Percentiles rank a stretch among this genome's conserved stretches.
These are phyloP conservation scores for Globisporangium nodosum DNA, from an alignment of 352 stramenopile genomes.

Conservation along the genomic window DNA sequence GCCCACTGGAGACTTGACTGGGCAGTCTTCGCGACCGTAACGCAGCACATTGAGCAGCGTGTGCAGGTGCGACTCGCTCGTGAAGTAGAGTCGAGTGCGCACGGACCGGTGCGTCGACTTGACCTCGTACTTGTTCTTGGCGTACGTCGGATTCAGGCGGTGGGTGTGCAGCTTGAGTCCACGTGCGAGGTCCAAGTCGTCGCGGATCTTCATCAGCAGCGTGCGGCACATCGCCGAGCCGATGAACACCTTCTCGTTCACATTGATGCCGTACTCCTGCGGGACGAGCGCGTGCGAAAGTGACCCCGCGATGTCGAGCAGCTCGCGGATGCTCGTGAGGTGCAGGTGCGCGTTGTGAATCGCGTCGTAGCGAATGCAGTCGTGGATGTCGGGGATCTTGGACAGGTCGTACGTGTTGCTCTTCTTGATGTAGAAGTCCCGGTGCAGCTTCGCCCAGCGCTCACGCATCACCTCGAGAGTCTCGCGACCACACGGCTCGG, in stretches of 20 bases:
- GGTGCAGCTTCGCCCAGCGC: constrained; percentile 92
- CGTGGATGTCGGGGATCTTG: constrained; percentile 98
- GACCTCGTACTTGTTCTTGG: constrained; percentile 71
- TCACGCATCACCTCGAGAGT: constrained; percentile 86
- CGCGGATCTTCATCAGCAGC: constrained; percentile 85
- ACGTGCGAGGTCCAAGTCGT: constrained; percentile 78
- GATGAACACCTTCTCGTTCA: constrained; percentile 85
- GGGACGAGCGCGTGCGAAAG: constrained; percentile 88
- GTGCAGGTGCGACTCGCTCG: constrained; percentile 98
- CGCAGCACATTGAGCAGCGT: constrained; percentile 98
- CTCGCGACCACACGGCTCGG: constrained; percentile 77
- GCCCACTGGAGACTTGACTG: constrained; percentile 45
- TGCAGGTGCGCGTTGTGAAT: constrained; percentile 97
- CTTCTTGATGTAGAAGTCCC: constrained; percentile 95
- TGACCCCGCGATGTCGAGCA: constrained; percentile 92
- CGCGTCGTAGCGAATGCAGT: constrained; percentile 97
- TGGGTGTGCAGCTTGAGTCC: constrained; percentile 71
- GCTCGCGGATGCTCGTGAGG: constrained; percentile 89
- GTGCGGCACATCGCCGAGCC: constrained; percentile 85
- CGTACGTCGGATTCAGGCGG: constrained; percentile 77
- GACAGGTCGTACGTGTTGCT: constrained; percentile 92
- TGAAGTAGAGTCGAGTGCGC: constrained; percentile 99
- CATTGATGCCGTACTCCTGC: constrained; percentile 88
- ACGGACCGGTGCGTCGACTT: constrained; percentile 95
- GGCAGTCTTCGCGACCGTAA: constrained; percentile 64